A percentile compares a stretch with the other conserved stretches of the same genome.
Evolutionary conservation across 495 filamentous ascomycete species (phyloP).

Genomic region (Tuber umbilicatum): DNA sequence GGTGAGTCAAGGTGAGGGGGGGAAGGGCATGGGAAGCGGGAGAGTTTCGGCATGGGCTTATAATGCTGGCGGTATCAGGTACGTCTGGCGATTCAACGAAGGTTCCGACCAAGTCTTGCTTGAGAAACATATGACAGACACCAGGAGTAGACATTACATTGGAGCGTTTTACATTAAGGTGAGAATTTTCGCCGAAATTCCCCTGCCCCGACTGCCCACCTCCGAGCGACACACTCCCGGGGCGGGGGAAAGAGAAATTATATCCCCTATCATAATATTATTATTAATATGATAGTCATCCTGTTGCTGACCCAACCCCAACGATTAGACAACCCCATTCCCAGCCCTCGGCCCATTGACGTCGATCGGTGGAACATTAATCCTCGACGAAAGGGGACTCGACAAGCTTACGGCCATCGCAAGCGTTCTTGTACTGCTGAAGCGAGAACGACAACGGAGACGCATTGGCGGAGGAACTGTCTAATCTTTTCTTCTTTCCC

Average conservation of each 20-base stretch:
- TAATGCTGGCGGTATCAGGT: constrained; percentile 7
- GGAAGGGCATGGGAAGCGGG: constrained; percentile 9
- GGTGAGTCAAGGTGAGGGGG: constrained; percentile 23
- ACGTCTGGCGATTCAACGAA: constrained; percentile 14
- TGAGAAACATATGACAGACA: constrained; percentile 12
- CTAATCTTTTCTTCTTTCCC: neutral
- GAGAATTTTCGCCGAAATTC: constrained; percentile 8
- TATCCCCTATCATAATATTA: neutral
- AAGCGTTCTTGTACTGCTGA: constrained; percentile 31
- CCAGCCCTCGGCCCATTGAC: constrained; percentile 12
- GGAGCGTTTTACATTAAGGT: constrained; percentile 34
- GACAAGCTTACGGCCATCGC: constrained; percentile 22
- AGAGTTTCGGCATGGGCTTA: neutral
- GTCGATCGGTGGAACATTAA: constrained; percentile 28
- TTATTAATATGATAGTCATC: too few relatives aligned
- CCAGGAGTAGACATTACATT: constrained; percentile 24
- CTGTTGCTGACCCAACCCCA: neutral
- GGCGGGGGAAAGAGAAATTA: neutral
- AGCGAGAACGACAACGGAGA: constrained; percentile 36
- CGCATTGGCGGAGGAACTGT: constrained; percentile 21
- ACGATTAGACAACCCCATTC: neutral
- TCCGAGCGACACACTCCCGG: neutral
- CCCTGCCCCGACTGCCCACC: neutral
- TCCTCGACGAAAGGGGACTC: constrained; percentile 35
- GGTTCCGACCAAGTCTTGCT: constrained; percentile 12